Percentiles rank a stretch among this genome's conserved stretches.
phyloP scores from a whole-genome alignment of 371 early-diverging fungal genomes.

The Zopfochytrium polystomum region DNA sequence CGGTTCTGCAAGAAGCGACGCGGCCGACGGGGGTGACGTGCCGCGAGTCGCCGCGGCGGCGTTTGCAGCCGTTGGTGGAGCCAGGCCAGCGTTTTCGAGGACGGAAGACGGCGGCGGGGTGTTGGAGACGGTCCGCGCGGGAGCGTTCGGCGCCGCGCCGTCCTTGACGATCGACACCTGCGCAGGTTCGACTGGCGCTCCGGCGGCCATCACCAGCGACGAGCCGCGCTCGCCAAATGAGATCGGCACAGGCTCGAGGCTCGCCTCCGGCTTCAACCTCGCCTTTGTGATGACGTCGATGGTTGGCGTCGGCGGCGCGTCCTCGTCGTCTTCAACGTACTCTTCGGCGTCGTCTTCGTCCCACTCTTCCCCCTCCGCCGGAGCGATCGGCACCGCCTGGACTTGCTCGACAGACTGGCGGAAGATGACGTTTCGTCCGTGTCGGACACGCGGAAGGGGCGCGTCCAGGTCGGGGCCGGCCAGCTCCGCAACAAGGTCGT shows the following conservation, averaged over 20 bases:
- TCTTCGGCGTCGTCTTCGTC: slow-evolving; percentile 10
- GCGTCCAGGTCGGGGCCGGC: slow-evolving; percentile 30
- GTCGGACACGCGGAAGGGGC: slow-evolving; percentile 18
- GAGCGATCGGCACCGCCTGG: neutral
- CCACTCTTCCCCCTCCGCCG: slow-evolving; percentile 15
- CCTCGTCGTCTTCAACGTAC: slow-evolving; percentile 21
- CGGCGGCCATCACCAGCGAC: slow-evolving; percentile 4
- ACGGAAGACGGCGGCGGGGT: no score
- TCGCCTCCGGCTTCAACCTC: slow-evolving; percentile 23
- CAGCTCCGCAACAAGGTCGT: slow-evolving; percentile 20
- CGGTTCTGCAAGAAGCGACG: no score
- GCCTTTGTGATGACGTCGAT: slow-evolving; percentile 18
- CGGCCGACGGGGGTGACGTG: slow-evolving; percentile 7
- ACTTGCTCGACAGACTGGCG: slow-evolving; percentile 10
- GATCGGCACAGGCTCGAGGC: slow-evolving; percentile 11
- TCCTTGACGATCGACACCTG: neutral
- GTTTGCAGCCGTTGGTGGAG: slow-evolving; percentile 2
- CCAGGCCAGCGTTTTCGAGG: neutral
- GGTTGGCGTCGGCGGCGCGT: slow-evolving; percentile 9
- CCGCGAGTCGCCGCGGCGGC: slow-evolving; percentile 5
- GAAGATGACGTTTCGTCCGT: slow-evolving; percentile 22
- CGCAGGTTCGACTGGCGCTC: neutral
- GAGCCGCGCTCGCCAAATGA: slow-evolving; percentile 15
- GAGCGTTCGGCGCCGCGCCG: no score
- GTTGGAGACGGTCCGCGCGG: no score